Percentiles rank a stretch among this genome's conserved stretches.
These are phyloP conservation scores for Penicillium sclerotigenum DNA, from an alignment of 2,329 filamentous ascomycete species.

Conservation along the genomic window DNA sequence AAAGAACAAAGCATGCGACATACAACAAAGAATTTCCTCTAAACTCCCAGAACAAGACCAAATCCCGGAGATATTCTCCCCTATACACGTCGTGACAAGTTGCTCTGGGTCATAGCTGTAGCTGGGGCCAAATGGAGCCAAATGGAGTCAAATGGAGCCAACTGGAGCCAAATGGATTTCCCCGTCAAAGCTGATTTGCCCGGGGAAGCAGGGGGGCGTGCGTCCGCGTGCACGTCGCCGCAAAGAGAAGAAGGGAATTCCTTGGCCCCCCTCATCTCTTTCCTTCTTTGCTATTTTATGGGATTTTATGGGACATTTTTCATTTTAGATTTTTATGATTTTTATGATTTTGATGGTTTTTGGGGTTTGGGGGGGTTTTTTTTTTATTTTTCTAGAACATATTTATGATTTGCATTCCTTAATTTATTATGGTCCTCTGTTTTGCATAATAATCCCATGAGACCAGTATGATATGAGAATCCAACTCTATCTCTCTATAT, in stretches of 20 bases:
- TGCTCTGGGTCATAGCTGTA: conserved; percentile 7
- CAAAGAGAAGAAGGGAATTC: conserved; percentile 33
- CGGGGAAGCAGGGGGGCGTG: conserved; percentile 35
- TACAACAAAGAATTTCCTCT: background rate
- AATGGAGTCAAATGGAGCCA: too few species aligned
- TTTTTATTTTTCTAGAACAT: background rate
- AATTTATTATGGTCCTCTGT: conserved; percentile 1
- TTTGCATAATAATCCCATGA: background rate
- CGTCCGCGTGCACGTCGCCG: conserved; percentile 34
- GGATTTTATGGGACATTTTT: background rate
- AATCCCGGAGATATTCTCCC: conserved; percentile 7
- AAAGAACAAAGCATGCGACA: background rate
- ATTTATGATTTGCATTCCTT: conserved; percentile 8
- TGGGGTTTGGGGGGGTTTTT: background rate
- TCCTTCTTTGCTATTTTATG: background rate
- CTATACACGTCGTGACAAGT: conserved; percentile 5
- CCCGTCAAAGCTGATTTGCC: conserved; percentile 27
- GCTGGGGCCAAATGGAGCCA: too few species aligned
- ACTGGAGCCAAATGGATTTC: conserved; percentile 10
- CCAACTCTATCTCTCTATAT: background rate
- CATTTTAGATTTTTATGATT: background rate
- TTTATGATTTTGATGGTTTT: too few species aligned
- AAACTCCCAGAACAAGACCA: background rate
- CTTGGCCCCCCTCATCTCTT: conserved; percentile 17
- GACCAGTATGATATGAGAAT: background rate